phyloP scores from a whole-genome alignment of 257 asterid genomes.

The Solanum pennellii region DNA sequence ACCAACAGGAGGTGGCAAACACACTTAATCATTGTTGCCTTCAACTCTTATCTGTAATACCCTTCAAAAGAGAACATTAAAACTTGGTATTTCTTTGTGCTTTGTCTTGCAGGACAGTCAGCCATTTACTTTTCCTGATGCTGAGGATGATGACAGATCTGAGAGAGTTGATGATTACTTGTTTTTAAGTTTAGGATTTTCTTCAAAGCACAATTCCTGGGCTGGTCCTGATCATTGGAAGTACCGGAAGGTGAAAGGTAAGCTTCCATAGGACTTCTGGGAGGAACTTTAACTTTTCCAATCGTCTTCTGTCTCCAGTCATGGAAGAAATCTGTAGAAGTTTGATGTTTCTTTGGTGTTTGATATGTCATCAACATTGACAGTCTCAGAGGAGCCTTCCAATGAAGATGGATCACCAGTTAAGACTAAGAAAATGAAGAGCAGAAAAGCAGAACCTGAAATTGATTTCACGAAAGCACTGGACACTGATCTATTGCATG shows the following conservation, averaged over 20 bases:
- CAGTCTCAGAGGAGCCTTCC: slow-evolving; percentile 40
- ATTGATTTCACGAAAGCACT: slow-evolving; percentile 53
- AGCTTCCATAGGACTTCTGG: neutral
- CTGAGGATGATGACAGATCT: slow-evolving; percentile 44
- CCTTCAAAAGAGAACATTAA: neutral
- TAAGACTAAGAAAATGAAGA: slow-evolving; percentile 49
- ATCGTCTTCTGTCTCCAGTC: neutral
- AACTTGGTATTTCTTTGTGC: neutral
- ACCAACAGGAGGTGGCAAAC: slow-evolving; percentile 30
- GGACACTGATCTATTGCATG: slow-evolving; percentile 40
- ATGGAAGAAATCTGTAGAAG: neutral
- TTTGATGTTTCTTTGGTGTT: slow-evolving; percentile 1
- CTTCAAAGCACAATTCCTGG: slow-evolving; percentile 86
- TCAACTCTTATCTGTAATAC: neutral
- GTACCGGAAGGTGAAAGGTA: slow-evolving; percentile 71
- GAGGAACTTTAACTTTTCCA: neutral
- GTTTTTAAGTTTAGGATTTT: slow-evolving; percentile 64
- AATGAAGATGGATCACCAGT: slow-evolving; percentile 43
- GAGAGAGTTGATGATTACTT: slow-evolving; percentile 69
- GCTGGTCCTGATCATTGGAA: slow-evolving; percentile 99
- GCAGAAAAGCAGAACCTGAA: slow-evolving; percentile 49
- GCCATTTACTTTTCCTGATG: slow-evolving; percentile 27
- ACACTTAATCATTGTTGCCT: neutral
- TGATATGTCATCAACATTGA: neutral
- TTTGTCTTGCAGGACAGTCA: slow-evolving; percentile 40